phyloP scores from a whole-genome alignment of 108 stramenopile genomes.

The Mediolabrus comicus region DNA sequence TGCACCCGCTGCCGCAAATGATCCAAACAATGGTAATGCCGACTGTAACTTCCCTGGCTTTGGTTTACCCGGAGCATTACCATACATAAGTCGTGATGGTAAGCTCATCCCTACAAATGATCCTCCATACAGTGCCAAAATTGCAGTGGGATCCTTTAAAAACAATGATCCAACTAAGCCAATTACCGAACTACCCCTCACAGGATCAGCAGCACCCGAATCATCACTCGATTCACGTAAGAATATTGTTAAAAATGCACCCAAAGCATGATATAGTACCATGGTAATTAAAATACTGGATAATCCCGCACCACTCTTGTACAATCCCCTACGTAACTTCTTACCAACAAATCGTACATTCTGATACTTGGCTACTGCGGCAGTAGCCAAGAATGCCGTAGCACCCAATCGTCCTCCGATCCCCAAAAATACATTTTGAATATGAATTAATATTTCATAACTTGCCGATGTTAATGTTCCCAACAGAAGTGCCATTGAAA shows the following conservation, averaged over 20 bases:
- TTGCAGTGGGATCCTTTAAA: constrained; percentile 45
- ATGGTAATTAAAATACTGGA: constrained; percentile 22
- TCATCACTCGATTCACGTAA: constrained; percentile 63
- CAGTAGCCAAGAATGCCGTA: constrained; percentile 55
- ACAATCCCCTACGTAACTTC: constrained; percentile 34
- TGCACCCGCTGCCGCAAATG: constrained; percentile 54
- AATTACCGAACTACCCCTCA: constrained; percentile 55
- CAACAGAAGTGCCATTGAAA: constrained; percentile 15
- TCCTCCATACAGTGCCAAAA: constrained; percentile 59
- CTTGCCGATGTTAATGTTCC: constrained; percentile 39
- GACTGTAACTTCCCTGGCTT: constrained; percentile 1
- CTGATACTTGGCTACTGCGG: constrained; percentile 40
- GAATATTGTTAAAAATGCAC: constrained; percentile 58
- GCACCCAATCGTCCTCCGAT: constrained; percentile 54
- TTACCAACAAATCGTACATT: constrained; percentile 37
- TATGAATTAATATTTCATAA: constrained; percentile 56
- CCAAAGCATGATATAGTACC: constrained; percentile 52
- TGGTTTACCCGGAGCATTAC: constrained; percentile 18
- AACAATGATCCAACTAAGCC: constrained; percentile 53
- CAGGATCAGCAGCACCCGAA: constrained; percentile 55
- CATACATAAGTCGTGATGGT: constrained; percentile 61
- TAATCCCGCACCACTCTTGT: constrained; percentile 27
- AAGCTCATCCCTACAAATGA: constrained; percentile 63
- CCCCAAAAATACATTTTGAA: constrained; percentile 38
- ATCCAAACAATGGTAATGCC: constrained; percentile 6